Conservation (phyloP, 192 early-diverging fungal species). For the Obelidium mucronatum region DNA sequence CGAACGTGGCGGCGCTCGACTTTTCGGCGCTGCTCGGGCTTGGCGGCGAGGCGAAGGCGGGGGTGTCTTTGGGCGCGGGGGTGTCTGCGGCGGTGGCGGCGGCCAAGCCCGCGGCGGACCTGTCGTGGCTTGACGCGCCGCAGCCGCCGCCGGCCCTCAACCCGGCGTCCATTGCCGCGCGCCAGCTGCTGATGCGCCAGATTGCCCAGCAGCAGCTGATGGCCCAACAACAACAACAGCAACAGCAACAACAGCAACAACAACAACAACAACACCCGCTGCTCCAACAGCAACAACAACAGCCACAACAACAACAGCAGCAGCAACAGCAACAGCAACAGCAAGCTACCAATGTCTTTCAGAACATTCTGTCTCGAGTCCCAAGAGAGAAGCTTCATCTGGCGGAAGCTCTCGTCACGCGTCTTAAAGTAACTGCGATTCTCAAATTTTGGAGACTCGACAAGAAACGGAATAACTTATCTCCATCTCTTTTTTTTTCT, state of each 20-base stretch:
- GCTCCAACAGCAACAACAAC: conserved; percentile 13
- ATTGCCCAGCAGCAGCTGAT: background rate
- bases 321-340: background rate
- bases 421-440: conserved; percentile 24
- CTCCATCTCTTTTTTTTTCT: background rate
- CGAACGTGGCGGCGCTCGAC: conserved; percentile 17
- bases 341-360: background rate
- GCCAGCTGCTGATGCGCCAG: background rate
- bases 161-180: background rate
- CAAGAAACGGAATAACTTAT: too few species aligned
- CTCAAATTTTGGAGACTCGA: background rate
- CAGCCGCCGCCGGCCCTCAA: background rate
- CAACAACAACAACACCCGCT: background rate
- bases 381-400: conserved; percentile 26
- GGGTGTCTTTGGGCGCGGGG: background rate
- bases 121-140: background rate
- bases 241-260: background rate
- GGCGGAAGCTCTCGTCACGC: background rate
- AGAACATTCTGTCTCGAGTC: conserved; percentile 10
- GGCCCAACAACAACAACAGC: background rate
- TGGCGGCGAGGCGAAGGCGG: background rate
- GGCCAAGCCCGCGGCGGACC: background rate
- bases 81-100: background rate
- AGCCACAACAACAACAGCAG: background rate
- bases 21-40: conserved; percentile 16